Percentiles rank a stretch among this genome's conserved stretches.
Evolutionary conservation across 257 asterid genomes (phyloP).

Genomic region (Solanum ahanhuiri): DNA sequence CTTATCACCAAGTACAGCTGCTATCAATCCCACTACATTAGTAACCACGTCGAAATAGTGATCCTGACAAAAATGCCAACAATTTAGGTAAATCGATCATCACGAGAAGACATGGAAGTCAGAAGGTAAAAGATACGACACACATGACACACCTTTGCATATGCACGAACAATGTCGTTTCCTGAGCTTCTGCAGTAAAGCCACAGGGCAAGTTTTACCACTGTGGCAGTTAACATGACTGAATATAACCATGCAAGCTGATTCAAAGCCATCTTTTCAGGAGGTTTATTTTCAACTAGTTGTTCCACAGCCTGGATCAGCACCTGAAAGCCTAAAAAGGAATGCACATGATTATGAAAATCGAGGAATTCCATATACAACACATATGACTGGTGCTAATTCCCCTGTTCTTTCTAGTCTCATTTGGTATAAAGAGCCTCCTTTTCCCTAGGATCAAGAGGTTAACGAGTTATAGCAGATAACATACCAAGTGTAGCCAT

Average conservation of each 20-base stretch:
- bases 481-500: constrained; percentile 91
- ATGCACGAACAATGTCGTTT: constrained; percentile 26
- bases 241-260: constrained; percentile 24
- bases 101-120: not conserved
- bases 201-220: constrained; percentile 31
- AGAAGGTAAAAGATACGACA: not conserved
- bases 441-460: not conserved
- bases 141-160: constrained; percentile 5
- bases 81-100: not conserved
- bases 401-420: not conserved
- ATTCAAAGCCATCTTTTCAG: constrained; percentile 10
- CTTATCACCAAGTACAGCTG: constrained; percentile 33
- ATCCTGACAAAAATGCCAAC: not conserved
- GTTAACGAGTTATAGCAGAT: not conserved
- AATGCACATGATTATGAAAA: not conserved
- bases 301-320: constrained; percentile 13
- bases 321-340: constrained; percentile 7
- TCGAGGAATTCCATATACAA: not conserved
- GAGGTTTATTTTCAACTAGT: constrained; percentile 7
- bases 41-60: constrained; percentile 37
- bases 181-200: constrained; percentile 34
- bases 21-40: constrained; percentile 24
- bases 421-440: not conserved
- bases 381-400: not conserved
- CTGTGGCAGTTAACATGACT: constrained; percentile 32